Percentiles rank a stretch among this genome's conserved stretches.
phyloP scores from a whole-genome alignment of 2,329 filamentous ascomycete species.

The Pseudogymnoascus sp. region DNA sequence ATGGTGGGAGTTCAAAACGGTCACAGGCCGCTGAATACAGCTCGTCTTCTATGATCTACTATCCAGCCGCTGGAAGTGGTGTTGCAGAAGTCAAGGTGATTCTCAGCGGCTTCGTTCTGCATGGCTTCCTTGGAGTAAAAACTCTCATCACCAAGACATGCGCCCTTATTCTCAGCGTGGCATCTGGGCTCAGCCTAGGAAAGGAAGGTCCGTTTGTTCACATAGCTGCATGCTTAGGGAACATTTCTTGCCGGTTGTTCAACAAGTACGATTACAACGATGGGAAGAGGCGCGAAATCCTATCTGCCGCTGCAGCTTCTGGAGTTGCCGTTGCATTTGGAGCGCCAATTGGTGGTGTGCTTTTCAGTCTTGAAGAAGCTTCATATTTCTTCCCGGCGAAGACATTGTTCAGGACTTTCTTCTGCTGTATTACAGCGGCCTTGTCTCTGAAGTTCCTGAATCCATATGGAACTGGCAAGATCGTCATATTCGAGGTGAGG shows the following conservation, averaged over 20 bases:
- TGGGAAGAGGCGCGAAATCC: slow-evolving; percentile 81
- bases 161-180: slow-evolving; percentile 77
- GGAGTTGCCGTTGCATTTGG: slow-evolving; percentile 93
- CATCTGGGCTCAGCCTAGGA: slow-evolving; percentile 84
- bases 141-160: slow-evolving; percentile 80
- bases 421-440: slow-evolving; percentile 91
- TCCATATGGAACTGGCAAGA: slow-evolving; percentile 91
- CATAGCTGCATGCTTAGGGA: slow-evolving; percentile 89
- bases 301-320: slow-evolving; percentile 86
- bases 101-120: slow-evolving; percentile 91
- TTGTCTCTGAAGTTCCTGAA: slow-evolving; percentile 90
- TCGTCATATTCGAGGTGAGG: slow-evolving; percentile 90
- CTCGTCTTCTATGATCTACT: slow-evolving; percentile 76
- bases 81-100: slow-evolving; percentile 97
- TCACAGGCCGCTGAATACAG: slow-evolving; percentile 17
- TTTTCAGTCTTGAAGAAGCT: slow-evolving; percentile 92
- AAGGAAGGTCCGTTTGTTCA: slow-evolving; percentile 96
- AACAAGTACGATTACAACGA: slow-evolving; percentile 91
- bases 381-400: slow-evolving; percentile 97
- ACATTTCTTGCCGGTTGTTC: slow-evolving; percentile 91
- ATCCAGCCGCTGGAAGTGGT: slow-evolving; percentile 89
- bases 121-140: slow-evolving; percentile 84
- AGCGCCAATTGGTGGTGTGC: slow-evolving; percentile 77
- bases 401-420: slow-evolving; percentile 93
- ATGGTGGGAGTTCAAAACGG: slow-evolving; percentile 31